A percentile compares a stretch with the other conserved stretches of the same genome.
Conservation (phyloP, 768 basidiomycete genomes). For the Mycena rebaudengoi region DNA sequence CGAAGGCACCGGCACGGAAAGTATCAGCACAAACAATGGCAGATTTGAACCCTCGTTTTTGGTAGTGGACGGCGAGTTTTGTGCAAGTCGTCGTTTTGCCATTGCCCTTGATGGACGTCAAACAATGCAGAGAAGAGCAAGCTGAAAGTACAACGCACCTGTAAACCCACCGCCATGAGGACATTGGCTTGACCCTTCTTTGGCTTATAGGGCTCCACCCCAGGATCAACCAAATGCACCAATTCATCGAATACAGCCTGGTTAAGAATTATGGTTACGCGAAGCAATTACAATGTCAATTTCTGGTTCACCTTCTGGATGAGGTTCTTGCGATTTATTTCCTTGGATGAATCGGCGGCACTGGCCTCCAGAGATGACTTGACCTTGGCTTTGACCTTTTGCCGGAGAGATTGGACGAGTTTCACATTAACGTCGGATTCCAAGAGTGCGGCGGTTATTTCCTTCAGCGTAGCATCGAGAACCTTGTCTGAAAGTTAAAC, state of each 20-base stretch:
- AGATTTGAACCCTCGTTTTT: slow-evolving; percentile 95
- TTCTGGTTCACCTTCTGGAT: slow-evolving; percentile 82
- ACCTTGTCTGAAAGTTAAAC: slow-evolving; percentile 59
- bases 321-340: slow-evolving; percentile 83
- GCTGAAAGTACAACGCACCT: slow-evolving; percentile 59
- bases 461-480: slow-evolving; percentile 93
- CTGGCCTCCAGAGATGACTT: slow-evolving; percentile 78
- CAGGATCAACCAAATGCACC: slow-evolving; percentile 93
- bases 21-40: slow-evolving; percentile 99
- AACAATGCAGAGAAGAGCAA: not conserved
- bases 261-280: not conserved
- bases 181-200: slow-evolving; percentile 94
- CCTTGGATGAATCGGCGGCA: slow-evolving; percentile 75
- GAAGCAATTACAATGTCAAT: not conserved
- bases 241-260: slow-evolving; percentile 98
- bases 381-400: slow-evolving; percentile 91
- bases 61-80: slow-evolving; percentile 97
- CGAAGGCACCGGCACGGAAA: slow-evolving; percentile 98
- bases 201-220: slow-evolving; percentile 94
- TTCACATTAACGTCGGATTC: slow-evolving; percentile 99
- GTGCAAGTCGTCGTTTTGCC: slow-evolving; percentile 99
- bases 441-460: slow-evolving; percentile 91
- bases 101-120: slow-evolving; percentile 70
- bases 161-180: slow-evolving; percentile 97
- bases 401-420: slow-evolving; percentile 85